phyloP scores from a whole-genome alignment of 2,329 filamentous ascomycete genomes.

The Beauveria varroae region DNA sequence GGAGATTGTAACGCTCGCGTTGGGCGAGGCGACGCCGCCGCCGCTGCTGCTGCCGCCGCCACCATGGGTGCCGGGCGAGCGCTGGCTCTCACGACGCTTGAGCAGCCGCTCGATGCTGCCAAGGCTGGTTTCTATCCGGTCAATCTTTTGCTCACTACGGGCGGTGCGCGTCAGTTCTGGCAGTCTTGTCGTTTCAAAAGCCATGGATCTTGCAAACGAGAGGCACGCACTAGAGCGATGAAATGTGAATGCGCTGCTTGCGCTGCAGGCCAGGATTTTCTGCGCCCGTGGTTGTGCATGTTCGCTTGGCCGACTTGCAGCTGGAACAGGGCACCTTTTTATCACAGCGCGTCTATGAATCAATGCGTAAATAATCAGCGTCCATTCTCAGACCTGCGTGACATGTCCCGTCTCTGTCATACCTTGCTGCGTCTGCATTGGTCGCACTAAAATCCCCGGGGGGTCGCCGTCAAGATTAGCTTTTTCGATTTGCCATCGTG shows the following conservation, averaged over 20 bases:
- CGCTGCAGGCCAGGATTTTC: slow-evolving; percentile 48
- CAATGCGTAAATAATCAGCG: neutral
- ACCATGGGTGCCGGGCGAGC: slow-evolving; percentile 31
- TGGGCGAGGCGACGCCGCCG: slow-evolving; percentile 18
- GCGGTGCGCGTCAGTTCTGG: neutral
- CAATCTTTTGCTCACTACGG: slow-evolving; percentile 45
- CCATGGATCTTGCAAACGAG: too few species aligned
- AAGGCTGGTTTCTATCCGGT: slow-evolving; percentile 37
- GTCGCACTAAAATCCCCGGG: slow-evolving; percentile 21
- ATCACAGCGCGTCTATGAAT: slow-evolving; percentile 36
- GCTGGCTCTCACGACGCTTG: slow-evolving; percentile 24
- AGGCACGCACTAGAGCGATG: slow-evolving; percentile 48
- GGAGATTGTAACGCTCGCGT: slow-evolving; percentile 8
- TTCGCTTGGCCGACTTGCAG: slow-evolving; percentile 44
- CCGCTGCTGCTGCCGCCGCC: slow-evolving; percentile 31
- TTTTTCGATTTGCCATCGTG: neutral
- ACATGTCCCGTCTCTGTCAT: neutral
- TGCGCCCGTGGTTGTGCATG: slow-evolving; percentile 48
- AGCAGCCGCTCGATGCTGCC: slow-evolving; percentile 37
- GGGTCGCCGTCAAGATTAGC: neutral
- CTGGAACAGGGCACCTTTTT: slow-evolving; percentile 52
- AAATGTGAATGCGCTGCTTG: slow-evolving; percentile 50
- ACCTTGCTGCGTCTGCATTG: slow-evolving; percentile 24
- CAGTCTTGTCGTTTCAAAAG: neutral
- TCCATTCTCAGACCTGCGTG: neutral